phyloP scores from a whole-genome alignment of 139 green algal genomes.

The Pycnococcus provasolii region DNA sequence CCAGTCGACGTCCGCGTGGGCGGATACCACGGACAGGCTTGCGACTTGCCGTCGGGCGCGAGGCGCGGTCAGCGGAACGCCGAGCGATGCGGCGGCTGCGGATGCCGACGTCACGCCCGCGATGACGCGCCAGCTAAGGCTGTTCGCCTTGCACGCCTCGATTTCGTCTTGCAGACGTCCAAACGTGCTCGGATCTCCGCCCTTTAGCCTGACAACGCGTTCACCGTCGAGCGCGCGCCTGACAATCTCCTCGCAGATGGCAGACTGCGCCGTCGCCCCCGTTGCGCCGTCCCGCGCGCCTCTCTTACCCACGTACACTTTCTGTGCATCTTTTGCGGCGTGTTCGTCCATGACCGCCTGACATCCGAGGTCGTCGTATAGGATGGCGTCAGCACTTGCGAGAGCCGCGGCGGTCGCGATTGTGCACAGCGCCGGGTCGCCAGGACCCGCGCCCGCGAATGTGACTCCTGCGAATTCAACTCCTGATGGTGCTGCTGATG shows the following conservation, averaged over 20 bases:
- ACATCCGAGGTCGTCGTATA: conserved; percentile 6
- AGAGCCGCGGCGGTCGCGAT: background rate
- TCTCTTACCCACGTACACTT: conserved; percentile 4
- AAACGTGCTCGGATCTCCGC: background rate
- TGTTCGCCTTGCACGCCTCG: background rate
- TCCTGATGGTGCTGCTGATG: no score
- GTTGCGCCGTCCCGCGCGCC: background rate
- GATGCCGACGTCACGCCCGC: background rate
- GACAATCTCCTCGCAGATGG: background rate
- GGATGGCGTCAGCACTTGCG: background rate
- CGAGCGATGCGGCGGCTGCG: background rate
- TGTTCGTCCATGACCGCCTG: background rate
- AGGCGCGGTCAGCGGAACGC: conserved; percentile 1
- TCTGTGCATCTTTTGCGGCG: background rate
- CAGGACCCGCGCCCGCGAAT: background rate
- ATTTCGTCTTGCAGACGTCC: background rate
- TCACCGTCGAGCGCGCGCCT: background rate
- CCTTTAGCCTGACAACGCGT: conserved; percentile 1
- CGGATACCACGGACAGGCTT: background rate
- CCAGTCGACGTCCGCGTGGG: background rate
- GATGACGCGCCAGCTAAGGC: background rate
- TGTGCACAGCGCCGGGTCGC: background rate
- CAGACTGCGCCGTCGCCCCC: background rate
- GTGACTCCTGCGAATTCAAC: background rate
- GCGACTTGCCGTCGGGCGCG: background rate